These are phyloP conservation scores for Suhomyces kilbournensis DNA, from an alignment of 805 yeast species.

Conservation along the genomic window DNA sequence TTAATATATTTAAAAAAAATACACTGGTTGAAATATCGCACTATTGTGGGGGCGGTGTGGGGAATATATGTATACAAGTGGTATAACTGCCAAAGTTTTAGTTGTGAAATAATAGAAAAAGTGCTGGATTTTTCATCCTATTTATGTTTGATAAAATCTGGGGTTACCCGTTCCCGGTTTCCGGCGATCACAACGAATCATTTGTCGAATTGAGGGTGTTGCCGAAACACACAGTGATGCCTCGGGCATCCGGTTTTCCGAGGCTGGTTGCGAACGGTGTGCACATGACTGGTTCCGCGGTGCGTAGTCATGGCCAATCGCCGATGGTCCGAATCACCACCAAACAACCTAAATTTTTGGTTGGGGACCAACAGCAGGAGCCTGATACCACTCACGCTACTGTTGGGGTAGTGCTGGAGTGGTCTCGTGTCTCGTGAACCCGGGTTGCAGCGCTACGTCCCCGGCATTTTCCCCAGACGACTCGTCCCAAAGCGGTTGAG, in stretches of 20 bases:
- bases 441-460: background rate
- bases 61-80: background rate
- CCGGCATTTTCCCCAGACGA: background rate
- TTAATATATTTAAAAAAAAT: background rate
- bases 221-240: background rate
- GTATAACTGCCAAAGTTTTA: background rate
- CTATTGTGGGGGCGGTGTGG: background rate
- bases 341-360: background rate
- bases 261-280: background rate
- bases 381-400: background rate
- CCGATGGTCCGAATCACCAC: background rate
- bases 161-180: conserved; percentile 1
- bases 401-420: background rate
- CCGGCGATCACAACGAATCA: background rate
- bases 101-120: background rate
- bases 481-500: background rate
- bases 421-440: background rate
- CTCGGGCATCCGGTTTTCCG: conserved; percentile 1
- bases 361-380: background rate
- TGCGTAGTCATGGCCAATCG: background rate
- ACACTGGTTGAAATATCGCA: background rate
- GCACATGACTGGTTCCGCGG: conserved; percentile 4
- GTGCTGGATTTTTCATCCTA: background rate
- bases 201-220: background rate
- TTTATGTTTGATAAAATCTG: conserved; percentile 1